These are phyloP conservation scores for Tricholoma hemisulphureum DNA, from an alignment of 768 basidiomycete species.

Conservation along the genomic window DNA sequence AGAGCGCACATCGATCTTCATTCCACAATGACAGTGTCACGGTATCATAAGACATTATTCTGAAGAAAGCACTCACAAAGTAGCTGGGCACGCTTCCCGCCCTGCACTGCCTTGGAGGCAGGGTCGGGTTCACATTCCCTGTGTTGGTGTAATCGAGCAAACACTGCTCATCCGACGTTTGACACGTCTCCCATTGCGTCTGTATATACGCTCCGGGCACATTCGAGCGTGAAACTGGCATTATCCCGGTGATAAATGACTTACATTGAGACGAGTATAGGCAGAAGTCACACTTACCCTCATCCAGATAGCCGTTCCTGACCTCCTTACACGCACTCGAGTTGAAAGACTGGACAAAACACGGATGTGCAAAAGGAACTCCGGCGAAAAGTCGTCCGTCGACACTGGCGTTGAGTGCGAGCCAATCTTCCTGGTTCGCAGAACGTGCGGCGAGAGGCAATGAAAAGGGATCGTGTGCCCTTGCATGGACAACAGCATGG, in stretches of 20 bases:
- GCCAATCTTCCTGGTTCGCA: conserved; percentile 14
- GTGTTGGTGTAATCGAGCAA: conserved; percentile 42
- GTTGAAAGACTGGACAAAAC: conserved; percentile 18
- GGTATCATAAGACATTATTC: too few species aligned
- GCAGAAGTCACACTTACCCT: conserved; percentile 11
- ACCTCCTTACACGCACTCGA: conserved; percentile 15
- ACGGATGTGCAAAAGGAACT: conserved; percentile 23
- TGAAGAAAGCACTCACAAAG: conserved; percentile 30
- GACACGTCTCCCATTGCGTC: conserved; percentile 58
- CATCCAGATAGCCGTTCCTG: conserved; percentile 18
- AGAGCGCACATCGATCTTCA: conserved; percentile 33
- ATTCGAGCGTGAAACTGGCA: conserved; percentile 20
- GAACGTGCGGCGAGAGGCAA: too few species aligned
- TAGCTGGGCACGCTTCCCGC: conserved; percentile 38
- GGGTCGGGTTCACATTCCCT: conserved; percentile 22
- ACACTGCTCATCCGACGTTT: conserved; percentile 43
- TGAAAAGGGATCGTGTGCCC: background rate
- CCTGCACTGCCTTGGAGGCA: conserved; percentile 29
- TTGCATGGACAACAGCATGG: background rate
- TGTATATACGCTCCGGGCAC: conserved; percentile 32
- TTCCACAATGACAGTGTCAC: background rate
- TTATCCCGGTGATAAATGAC: background rate
- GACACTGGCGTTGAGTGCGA: conserved; percentile 11
- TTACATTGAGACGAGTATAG: background rate
- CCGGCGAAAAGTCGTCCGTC: conserved; percentile 17